Base-by-base conservation (phyloP, 2,329 filamentous ascomycete genomes). In the Volutella citrinella region DNA sequence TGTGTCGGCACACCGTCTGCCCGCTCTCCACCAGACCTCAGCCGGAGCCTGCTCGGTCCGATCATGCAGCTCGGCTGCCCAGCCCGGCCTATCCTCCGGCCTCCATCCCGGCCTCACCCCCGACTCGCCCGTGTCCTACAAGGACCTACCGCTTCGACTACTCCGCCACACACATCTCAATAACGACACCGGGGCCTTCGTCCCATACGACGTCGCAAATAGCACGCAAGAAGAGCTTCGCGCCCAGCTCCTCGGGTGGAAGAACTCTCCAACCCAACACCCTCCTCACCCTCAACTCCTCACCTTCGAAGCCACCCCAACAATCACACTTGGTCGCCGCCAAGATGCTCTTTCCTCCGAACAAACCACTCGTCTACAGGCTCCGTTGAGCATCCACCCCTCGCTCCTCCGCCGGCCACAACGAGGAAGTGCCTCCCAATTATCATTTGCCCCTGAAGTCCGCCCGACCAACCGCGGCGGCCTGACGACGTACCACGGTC, bases 401-500 rank as follows among this genome's bases (percentile, higher is more conserved):
- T 21, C 43, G 11, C 34, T 36, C 45, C 47, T 43, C 25, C 30
- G 20, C 29, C 16, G 28, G 41, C 7, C 50, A 70, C 20, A 51
- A 63, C 27, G 45, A 55, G 19, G 28, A 45, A 20, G 34, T 23
- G 38, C 57, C 19, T 22, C 20, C 20, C 20, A 8, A 8, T 8
- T 12, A 8, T 8, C 9, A 8, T 68, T 63, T 48, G 45, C 57
- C 17, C 84, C 83, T 4, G 68, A 76, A n/a, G 78, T 93, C 49
- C 63, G 78, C 26, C 73, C 81, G 51, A 84, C 87, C 11, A 75
- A 80, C n/a, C 81, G 93, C 34, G 93, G 93, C 42, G 93, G 93
- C 0, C 80, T 95, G 46, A 90, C 87, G 0, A 97, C 93, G 4
- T 97, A 95, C 66, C 93, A 98, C 59, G 93, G 91, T 0, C 93